Base-by-base conservation (phyloP, 805 yeast species). In the Pichia heedii region DNA sequence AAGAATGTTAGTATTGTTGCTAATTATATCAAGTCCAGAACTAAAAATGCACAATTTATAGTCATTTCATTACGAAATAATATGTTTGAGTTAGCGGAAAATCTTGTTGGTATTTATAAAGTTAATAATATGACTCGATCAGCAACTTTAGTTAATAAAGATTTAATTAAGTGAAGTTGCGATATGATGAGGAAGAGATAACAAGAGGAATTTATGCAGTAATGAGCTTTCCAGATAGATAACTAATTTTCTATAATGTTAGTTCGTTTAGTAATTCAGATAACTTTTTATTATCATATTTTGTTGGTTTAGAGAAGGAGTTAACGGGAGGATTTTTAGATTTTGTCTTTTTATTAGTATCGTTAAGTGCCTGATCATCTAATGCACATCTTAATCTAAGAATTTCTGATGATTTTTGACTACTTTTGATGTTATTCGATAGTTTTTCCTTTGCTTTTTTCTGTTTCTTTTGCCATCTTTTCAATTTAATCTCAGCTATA, bases 1-100 rank as follows among this genome's bases (percentile, higher is more conserved):
- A 71, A 97, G 60, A 93, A 93, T 55, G 98, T 93, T 29, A 87
- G 96, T 12, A 93, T 93, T 65, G 96, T 93, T 40, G 99, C 98
- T 4, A 90, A 89, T 56, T 94, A 93, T 60, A 93, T 93, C 60
- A 89, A 88, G 57, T 96, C 89, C 55, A 72, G 97, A 41, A 94
- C 98, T 3, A 85, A 84, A 64, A 87, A 90, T 62, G 98, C 97
- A 0, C 99, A 93, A 61, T 93, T 93, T 54, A 78, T 93, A 57
- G 98, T 93, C 29, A 93, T 93, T 36, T 90, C 97, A 0, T 71
- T 93, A 54, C 75, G 98, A 63, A 90, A 93, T 62, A 93, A 94
- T 61, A 93, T 93, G 99, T 93, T 94, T 63, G 99, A 93, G 65
- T 71, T 93, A 48, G 94, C 98, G 3, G 84, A 87, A 54, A 93